A percentile compares a stretch with the other conserved stretches of the same genome.
phyloP scores from a whole-genome alignment of 345 rosid species.

The Eucalyptus rudis region DNA sequence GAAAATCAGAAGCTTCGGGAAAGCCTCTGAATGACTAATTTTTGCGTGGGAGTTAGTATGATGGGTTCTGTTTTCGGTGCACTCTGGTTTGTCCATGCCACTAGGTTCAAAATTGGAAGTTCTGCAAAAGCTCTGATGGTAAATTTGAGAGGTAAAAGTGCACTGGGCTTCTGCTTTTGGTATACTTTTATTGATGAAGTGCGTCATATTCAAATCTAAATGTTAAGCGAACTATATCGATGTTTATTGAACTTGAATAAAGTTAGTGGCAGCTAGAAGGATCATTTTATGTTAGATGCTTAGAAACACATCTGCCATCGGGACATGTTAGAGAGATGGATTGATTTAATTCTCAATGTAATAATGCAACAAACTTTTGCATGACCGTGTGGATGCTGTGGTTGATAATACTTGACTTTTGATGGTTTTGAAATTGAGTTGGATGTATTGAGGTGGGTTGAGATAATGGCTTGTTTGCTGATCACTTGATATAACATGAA shows the following conservation, averaged over 20 bases:
- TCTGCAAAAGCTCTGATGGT: not conserved
- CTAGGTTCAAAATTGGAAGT: not conserved
- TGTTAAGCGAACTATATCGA: not conserved
- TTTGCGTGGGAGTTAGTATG: not conserved
- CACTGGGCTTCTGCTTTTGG: not conserved
- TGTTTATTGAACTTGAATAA: not conserved
- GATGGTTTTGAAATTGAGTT: not conserved
- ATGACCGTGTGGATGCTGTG: not conserved
- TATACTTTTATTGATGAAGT: not conserved
- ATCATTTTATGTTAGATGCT: not conserved
- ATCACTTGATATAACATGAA: not conserved
- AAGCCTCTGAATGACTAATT: not conserved
- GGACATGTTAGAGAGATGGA: not conserved
- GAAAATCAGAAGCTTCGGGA: not conserved
- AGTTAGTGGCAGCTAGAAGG: not conserved
- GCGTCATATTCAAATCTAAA: not conserved
- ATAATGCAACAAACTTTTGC: not conserved
- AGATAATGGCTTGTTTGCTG: not conserved
- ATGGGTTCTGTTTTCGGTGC: not conserved
- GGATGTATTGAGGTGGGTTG: not conserved
- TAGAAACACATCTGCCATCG: not conserved
- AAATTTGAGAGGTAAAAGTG: not conserved
- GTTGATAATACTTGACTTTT: not conserved
- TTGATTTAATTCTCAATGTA: not conserved
- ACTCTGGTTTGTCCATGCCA: not conserved